A percentile compares a stretch with the other conserved stretches of the same genome.
These are phyloP conservation scores for Penicillium robsamsonii DNA, from an alignment of 495 filamentous ascomycete species.

Conservation along the genomic window DNA sequence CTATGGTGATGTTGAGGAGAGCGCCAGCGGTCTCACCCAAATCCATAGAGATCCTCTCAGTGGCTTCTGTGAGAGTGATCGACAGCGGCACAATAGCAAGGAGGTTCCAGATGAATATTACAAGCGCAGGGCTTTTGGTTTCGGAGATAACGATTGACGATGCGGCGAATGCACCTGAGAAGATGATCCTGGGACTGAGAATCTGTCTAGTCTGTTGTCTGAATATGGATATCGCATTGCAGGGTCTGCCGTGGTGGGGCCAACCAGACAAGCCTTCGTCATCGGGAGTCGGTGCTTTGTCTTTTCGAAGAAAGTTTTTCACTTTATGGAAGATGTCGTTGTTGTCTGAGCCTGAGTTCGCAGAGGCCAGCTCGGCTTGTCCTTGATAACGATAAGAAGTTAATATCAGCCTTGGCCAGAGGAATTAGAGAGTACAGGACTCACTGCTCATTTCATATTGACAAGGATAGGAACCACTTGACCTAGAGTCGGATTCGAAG, in stretches of 20 bases:
- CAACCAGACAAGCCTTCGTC: background rate
- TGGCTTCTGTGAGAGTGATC: slow-evolving; percentile 23
- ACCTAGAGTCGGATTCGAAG: background rate
- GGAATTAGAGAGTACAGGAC: background rate
- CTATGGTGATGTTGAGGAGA: slow-evolving; percentile 25
- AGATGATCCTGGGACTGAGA: background rate
- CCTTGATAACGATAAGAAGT: background rate
- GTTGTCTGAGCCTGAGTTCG: background rate
- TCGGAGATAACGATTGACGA: background rate
- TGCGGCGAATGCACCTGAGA: background rate
- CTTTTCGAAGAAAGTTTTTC: slow-evolving; percentile 1
- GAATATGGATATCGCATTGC: background rate
- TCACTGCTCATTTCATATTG: background rate
- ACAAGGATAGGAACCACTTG: background rate
- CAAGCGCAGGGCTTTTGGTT: slow-evolving; percentile 2
- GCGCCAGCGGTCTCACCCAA: slow-evolving; percentile 26
- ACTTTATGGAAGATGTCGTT: slow-evolving; percentile 2
- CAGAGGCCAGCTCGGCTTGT: slow-evolving; percentile 2
- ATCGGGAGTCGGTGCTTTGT: background rate
- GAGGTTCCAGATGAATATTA: slow-evolving; percentile 27
- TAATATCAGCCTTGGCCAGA: background rate
- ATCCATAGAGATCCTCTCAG: slow-evolving; percentile 20
- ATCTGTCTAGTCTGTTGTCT: background rate
- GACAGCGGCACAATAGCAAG: slow-evolving; percentile 28
- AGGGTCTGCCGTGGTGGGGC: background rate